Evolutionary conservation across 2,329 filamentous ascomycete species (phyloP), one percentile per base, ranked within the genome.

Genomic region (Pleomassaria siparia): DNA sequence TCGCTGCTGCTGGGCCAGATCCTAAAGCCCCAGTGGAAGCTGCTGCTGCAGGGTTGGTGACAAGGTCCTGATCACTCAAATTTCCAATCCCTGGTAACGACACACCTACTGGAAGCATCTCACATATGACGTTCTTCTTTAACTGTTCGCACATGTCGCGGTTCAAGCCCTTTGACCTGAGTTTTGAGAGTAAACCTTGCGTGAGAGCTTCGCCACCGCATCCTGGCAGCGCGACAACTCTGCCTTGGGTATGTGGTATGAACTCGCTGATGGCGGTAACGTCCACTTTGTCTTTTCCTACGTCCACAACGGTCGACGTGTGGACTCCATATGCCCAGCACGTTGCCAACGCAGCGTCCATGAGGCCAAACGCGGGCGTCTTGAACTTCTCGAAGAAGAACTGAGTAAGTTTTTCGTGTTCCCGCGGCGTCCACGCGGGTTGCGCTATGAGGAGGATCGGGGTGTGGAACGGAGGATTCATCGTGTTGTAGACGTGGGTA

Each of bases 381-480:
- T 92, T 94, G 67, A 95, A 96, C 73, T 94, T 95, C 73, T 99
- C 94, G 64, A 99, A 99, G 55, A 97, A 84, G 76, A 96, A 99
- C 54, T 94, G 89, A 12, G 91, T 88, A 56, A 99, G 86, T 30
- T 82, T 82, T 72, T 97, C 92, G 67, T 87, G 87, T 70, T 96
- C 91, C 53, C 87, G 86, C 8, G 88, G 84, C 3, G 90, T 91
- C 92, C 94, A 99, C 58, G 86, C 86, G 3, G 94, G 91, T 59
- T 95, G 89, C 7, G 88, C 83, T 72, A 97, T 87, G 53, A 99
- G 83, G 69, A 97, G 80, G 55, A 99, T 89, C 2, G 94, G 91
- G 0, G 92, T 96, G 74, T 96, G 94, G 69, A 96, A 94, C 2
- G 89, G 90, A 21, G 90, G 91, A 51, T 90, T 94, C 50, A 99